These are phyloP conservation scores for Magnusiomyces tetraspermus DNA, from an alignment of 1,139 yeast genomes.

Conservation along the genomic window DNA sequence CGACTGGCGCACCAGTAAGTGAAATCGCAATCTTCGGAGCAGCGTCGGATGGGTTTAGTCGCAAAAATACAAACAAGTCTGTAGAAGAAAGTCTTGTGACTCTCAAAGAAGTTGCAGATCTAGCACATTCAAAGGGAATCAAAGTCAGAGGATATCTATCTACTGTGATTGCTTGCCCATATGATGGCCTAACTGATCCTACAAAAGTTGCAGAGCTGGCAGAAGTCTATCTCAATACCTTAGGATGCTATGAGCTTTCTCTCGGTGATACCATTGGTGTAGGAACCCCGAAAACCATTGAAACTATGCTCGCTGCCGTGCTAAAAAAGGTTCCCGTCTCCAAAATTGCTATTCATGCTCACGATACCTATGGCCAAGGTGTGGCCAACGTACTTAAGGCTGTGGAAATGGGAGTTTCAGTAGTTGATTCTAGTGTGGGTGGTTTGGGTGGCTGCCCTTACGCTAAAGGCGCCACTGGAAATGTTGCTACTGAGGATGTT, in stretches of 20 bases:
- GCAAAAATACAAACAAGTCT: constrained; percentile 29
- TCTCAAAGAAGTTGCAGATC: constrained; percentile 23
- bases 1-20: constrained; percentile 18
- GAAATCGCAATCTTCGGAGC: constrained; percentile 33
- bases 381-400: constrained; percentile 31
- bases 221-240: constrained; percentile 22
- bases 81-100: constrained; percentile 27
- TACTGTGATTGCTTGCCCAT: constrained; percentile 32
- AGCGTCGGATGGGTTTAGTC: constrained; percentile 31
- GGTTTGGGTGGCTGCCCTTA: constrained; percentile 36
- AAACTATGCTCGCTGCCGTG: constrained; percentile 24
- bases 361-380: constrained; percentile 34
- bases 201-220: constrained; percentile 26
- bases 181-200: constrained; percentile 32
- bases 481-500: constrained; percentile 32
- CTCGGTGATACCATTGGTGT: constrained; percentile 34
- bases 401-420: constrained; percentile 29
- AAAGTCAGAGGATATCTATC: constrained; percentile 31
- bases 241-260: constrained; percentile 33
- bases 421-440: constrained; percentile 30
- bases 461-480: constrained; percentile 34
- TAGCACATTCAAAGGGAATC: constrained; percentile 23
- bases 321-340: constrained; percentile 23
- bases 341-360: constrained; percentile 32
- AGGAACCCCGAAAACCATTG: constrained; percentile 29